Base-by-base conservation (phyloP, 176 grass and related monocot genomes). In the Oryza glumipatula region DNA sequence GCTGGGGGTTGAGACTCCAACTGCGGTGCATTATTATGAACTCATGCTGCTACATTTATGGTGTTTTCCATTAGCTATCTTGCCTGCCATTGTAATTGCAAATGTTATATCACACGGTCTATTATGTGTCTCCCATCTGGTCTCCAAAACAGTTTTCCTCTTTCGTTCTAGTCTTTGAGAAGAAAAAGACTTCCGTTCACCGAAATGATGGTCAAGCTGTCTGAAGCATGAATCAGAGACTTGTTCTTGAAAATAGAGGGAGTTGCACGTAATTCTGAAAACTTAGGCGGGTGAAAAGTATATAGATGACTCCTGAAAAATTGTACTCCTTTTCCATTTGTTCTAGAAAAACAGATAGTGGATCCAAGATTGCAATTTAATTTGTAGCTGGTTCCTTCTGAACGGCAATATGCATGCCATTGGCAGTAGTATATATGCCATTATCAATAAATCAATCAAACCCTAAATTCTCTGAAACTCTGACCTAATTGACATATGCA, bases 1-100 rank as follows among this genome's bases (percentile, higher is more conserved):
- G 79, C 80, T 24, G 83, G 79, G n/a, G 80, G 47, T 46, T 38
- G 23, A 76, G 71, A 76, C 68, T 38, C 79, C 73, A 81, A 68
- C 74, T 61, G 75, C 33, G 38, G 24, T 35, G 63, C 70, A 26
- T 28, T 66, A 75, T 78, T 66, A 75, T 78, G 44, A 63, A 45
- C 16, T n/a, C 19, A 73, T 88, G 81, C 19, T 28, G 73, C 72
- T 63, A 69, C 60, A 68, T 80, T 68, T 88, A 17, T 51, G 36
- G 17, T 58, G 52, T 56, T 38, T 4, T 35, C 61, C 61, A 12
- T 76, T 43, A 49, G 1, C 70, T 73, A 52, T 44, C 76, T 83
- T 56, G 74, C 54, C 80, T 13, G 33, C 80, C 68, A 81, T 72
- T 83, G 80, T 49, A 76, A 82, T 44, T 78, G 74, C 52, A 77